Base-by-base conservation (phyloP, 2,329 filamentous ascomycete genomes). In the Aspergillus persii region DNA sequence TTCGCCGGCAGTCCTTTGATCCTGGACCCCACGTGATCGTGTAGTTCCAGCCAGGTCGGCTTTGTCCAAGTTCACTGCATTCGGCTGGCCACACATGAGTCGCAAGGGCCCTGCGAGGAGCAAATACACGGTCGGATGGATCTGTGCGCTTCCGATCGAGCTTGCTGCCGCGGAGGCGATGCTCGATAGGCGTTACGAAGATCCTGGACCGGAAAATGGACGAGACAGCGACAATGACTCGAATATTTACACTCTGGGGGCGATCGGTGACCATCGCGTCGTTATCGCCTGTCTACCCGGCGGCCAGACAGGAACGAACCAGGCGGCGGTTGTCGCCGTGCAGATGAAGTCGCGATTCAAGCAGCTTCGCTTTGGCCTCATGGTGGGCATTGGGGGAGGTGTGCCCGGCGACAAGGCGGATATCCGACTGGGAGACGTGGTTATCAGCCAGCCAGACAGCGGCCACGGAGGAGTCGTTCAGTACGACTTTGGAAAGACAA, bases 401-500 rank as follows among this genome's bases (percentile, higher is more conserved):
- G 68, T 69, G 1, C 71, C 71, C 3, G 54, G 56, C 15, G 47
- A 57, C 2, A 57, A 62, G 11, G 46, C 53, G 2, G 69, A 72
- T 60, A 55, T 72, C 31, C 68, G 69, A 15, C 57, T 73, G 1
- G 70, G 71, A 1, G 71, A 73, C 60, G 59, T 74, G 8, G 69
- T 73, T 0, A 65, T 74, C 44, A 68, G 68, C 51, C 50, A 55
- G n/a, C 68, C 68, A 2, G 53, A 59, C 11, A 58, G 49, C 4
- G 48, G 18, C 1, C 54, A 46, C 23, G 61, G 60, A 9, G 71
- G 71, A 3, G 69, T 73, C n/a, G 64, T 73, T 8, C 71, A 75
- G 53, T 71, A 69, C 53, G 71, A 72, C 41, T 53, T 61, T 12
- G 68, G 69, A 1, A 72, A 72, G 54, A 48, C 54, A 7, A 27